Conservation (phyloP, 2,329 filamentous ascomycete genomes). For the Orbilia oligospora region DNA sequence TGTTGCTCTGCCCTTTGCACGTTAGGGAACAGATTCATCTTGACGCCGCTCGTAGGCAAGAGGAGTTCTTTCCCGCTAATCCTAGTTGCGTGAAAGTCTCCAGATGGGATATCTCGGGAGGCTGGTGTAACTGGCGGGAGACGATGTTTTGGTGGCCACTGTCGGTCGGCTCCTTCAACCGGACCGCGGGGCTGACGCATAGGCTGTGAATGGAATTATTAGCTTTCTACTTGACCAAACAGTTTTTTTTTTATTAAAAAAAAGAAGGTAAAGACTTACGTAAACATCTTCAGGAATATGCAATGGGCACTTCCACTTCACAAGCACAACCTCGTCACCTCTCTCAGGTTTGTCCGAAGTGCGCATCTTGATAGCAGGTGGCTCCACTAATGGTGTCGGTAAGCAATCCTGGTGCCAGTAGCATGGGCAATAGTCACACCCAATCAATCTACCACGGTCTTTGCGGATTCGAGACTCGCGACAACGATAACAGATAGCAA, state of each 20-base stretch:
- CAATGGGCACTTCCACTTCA: constrained; percentile 57
- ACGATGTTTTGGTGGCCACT: constrained; percentile 55
- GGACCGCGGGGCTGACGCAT: constrained; percentile 33
- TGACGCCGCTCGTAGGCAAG: constrained; percentile 39
- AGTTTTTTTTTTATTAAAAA: too few relatives aligned
- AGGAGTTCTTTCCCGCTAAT: constrained; percentile 38
- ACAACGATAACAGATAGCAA: constrained; percentile 84
- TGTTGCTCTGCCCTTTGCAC: constrained; percentile 36
- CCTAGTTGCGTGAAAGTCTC: constrained; percentile 30
- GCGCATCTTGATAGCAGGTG: constrained; percentile 49
- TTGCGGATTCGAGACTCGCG: constrained; percentile 73
- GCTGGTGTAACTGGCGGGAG: constrained; percentile 11
- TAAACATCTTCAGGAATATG: constrained; percentile 47
- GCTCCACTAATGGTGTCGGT: constrained; percentile 41
- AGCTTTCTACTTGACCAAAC: neutral
- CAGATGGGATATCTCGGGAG: constrained; percentile 15
- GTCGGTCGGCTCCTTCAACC: constrained; percentile 39
- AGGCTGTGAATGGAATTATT: constrained; percentile 19
- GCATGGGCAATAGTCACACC: constrained; percentile 84
- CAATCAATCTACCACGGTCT: constrained; percentile 79
- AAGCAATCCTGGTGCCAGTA: constrained; percentile 94
- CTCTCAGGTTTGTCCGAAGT: constrained; percentile 23
- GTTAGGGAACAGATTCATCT: constrained; percentile 38
- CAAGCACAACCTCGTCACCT: constrained; percentile 47
- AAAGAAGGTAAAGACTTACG: constrained; percentile 28